Evolutionary conservation across 2,329 filamentous ascomycete species (phyloP).

Genomic region (Pleoardoris graminearum): DNA sequence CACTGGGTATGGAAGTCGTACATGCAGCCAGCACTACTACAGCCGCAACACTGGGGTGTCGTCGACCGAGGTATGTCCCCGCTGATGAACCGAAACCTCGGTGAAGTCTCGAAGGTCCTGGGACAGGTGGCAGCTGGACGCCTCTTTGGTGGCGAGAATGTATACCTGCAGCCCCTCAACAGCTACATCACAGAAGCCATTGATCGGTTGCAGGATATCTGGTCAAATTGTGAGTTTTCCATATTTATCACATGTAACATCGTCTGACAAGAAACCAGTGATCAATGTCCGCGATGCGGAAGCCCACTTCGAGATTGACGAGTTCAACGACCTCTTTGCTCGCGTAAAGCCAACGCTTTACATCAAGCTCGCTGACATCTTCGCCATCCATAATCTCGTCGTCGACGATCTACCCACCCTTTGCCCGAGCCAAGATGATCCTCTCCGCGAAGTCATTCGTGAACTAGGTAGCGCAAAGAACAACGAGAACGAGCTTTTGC

Average conservation of each 20-base stretch:
- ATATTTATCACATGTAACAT: background rate
- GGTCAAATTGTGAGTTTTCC: constrained; percentile 60
- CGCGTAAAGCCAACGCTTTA: constrained; percentile 98
- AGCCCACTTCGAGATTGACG: constrained; percentile 94
- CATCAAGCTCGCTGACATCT: constrained; percentile 98
- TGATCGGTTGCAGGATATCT: constrained; percentile 75
- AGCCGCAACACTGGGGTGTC: constrained; percentile 90
- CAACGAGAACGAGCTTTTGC: constrained; percentile 91
- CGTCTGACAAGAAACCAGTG: constrained; percentile 54
- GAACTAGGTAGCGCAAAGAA: constrained; percentile 95
- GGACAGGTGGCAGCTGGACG: constrained; percentile 86
- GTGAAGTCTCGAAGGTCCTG: constrained; percentile 88
- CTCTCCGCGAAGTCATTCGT: constrained; percentile 86
- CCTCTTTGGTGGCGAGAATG: constrained; percentile 89
- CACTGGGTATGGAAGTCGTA: constrained; percentile 96
- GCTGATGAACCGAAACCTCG: constrained; percentile 88
- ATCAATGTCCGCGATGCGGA: constrained; percentile 87
- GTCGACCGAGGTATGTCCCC: constrained; percentile 87
- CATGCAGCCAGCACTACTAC: constrained; percentile 83
- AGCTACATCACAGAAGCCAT: constrained; percentile 86
- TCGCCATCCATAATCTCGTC: constrained; percentile 89
- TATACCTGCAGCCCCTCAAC: constrained; percentile 94
- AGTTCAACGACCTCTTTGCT: constrained; percentile 96
- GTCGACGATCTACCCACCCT: constrained; percentile 76
- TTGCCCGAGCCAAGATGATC: constrained; percentile 80